A percentile compares a stretch with the other conserved stretches of the same genome.
Evolutionary conservation across 257 asterid genomes (phyloP).

Genomic region (Nicotiana undulata): DNA sequence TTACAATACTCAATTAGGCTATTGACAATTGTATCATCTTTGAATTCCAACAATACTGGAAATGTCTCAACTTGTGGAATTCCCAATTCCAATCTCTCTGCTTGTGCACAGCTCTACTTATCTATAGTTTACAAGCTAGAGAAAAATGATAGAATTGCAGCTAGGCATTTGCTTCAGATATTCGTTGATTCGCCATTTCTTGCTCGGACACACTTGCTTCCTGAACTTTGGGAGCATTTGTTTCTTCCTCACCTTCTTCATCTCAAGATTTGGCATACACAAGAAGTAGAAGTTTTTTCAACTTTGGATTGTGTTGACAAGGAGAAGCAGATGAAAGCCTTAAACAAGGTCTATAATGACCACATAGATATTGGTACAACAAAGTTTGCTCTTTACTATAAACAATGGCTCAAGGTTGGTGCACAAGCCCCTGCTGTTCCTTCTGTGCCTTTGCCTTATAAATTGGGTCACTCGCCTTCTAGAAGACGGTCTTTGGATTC

Average conservation of each 20-base stretch:
- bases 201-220: conserved; percentile 64
- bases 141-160: conserved; percentile 49
- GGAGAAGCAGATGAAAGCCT: conserved; percentile 31
- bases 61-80: conserved; percentile 19
- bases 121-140: conserved; percentile 53
- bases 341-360: conserved; percentile 39
- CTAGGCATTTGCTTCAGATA: conserved; percentile 50
- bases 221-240: conserved; percentile 74
- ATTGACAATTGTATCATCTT: conserved; percentile 36
- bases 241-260: conserved; percentile 88
- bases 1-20: conserved; percentile 41
- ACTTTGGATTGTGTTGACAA: conserved; percentile 22
- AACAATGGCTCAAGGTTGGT: conserved; percentile 72
- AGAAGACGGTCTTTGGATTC: conserved; percentile 57
- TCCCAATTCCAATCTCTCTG: conserved; percentile 35
- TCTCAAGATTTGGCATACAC: conserved; percentile 64
- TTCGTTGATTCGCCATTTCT: conserved; percentile 54
- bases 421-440: conserved; percentile 62
- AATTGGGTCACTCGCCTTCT: conserved; percentile 21
- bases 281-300: conserved; percentile 40
- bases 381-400: conserved; percentile 58
- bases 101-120: conserved; percentile 63
- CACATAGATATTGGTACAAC: conserved; percentile 61
- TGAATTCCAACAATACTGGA: conserved; percentile 17
- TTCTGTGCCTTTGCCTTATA: conserved; percentile 52